phyloP scores from a whole-genome alignment of 2,329 filamentous ascomycete species.

The Aspergillus vadensis region DNA sequence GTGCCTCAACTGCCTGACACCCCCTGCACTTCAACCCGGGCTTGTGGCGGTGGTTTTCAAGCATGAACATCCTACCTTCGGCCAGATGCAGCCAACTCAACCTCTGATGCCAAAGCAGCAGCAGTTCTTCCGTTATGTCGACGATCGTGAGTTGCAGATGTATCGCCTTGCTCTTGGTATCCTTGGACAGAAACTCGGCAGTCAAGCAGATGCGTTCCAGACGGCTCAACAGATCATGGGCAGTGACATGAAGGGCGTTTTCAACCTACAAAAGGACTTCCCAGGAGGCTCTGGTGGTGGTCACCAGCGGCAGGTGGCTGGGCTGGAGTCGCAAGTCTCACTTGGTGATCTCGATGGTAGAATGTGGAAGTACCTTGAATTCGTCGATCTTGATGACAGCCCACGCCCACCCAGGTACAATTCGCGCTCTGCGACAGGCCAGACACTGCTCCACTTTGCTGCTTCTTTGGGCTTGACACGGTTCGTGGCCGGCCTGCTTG shows the following conservation, averaged over 20 bases:
- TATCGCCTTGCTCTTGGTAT: conserved; percentile 48
- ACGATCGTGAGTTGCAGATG: conserved; percentile 52
- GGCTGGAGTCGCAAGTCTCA: conserved; percentile 47
- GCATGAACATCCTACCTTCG: conserved; percentile 54
- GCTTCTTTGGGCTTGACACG: conserved; percentile 73
- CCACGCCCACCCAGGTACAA: conserved; percentile 69
- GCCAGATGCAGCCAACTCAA: conserved; percentile 47
- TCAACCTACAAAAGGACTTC: conserved; percentile 48
- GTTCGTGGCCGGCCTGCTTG: conserved; percentile 74
- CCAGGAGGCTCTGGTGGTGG: conserved; percentile 43
- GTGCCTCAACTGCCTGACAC: conserved; percentile 76
- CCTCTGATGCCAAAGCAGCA: conserved; percentile 52
- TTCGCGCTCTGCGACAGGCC: conserved; percentile 65
- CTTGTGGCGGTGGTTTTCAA: conserved; percentile 72
- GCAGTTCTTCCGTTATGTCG: conserved; percentile 68
- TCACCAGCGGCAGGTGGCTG: conserved; percentile 49
- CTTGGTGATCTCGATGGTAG: conserved; percentile 63
- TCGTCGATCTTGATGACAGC: conserved; percentile 76
- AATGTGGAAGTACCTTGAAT: conserved; percentile 72
- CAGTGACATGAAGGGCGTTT: conserved; percentile 50
- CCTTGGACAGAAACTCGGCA: conserved; percentile 50
- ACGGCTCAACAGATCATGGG: conserved; percentile 53
- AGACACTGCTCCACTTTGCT: conserved; percentile 79
- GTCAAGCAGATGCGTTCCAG: conserved; percentile 50
- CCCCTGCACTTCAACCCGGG: conserved; percentile 68